phyloP scores from a whole-genome alignment of 169 alveolate species.

The Babesia divergens region DNA sequence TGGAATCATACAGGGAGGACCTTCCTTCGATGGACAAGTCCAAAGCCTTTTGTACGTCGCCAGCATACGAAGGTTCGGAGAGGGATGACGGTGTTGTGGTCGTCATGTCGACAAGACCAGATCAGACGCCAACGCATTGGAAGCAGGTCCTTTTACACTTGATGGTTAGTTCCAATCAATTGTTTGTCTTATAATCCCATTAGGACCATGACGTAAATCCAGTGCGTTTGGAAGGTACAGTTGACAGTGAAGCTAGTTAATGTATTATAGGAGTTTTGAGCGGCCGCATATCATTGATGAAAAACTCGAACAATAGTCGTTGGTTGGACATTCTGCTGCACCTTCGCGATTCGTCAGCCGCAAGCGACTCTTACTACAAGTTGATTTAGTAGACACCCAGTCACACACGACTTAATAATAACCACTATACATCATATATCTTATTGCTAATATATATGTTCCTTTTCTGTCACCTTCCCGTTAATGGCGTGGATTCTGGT shows the following conservation, averaged over 20 bases:
- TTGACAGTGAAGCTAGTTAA: not conserved
- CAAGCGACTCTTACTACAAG: conserved; percentile 25
- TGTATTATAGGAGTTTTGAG: not conserved
- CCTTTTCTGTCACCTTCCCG: not conserved
- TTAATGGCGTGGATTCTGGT: not conserved
- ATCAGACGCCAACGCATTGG: conserved; percentile 75
- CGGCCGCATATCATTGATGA: conserved; percentile 5
- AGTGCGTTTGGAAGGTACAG: conserved; percentile 1
- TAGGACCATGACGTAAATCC: conserved; percentile 25
- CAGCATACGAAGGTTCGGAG: conserved; percentile 32
- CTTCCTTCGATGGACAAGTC: conserved; percentile 28
- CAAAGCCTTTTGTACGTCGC: conserved; percentile 9
- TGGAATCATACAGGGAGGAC: conserved; percentile 19
- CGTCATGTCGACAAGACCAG: conserved; percentile 69
- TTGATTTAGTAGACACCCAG: not conserved
- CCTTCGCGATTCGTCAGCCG: not conserved
- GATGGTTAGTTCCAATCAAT: not conserved
- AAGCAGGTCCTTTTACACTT: conserved; percentile 74
- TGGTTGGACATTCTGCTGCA: conserved; percentile 30
- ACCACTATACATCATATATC: no score
- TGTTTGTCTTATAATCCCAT: not conserved
- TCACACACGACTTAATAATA: not conserved
- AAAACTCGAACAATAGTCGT: not conserved
- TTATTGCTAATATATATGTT: no score
- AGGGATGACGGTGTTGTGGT: conserved; percentile 8